Percentiles rank a stretch among this genome's conserved stretches.
phyloP scores from a whole-genome alignment of 75 land plant species.

The Sequoia sempervirens region DNA sequence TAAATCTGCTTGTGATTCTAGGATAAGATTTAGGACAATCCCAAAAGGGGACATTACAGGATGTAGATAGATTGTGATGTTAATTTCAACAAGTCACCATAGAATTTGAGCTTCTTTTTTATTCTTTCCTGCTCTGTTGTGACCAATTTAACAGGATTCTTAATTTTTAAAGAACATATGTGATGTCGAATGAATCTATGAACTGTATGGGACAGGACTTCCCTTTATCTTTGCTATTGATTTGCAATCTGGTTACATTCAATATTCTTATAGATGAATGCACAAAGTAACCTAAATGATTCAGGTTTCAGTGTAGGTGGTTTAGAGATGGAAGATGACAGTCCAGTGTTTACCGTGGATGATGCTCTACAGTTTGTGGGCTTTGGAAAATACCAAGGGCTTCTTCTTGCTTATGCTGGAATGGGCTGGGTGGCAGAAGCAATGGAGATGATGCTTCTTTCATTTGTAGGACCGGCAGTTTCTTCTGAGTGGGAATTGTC shows the following conservation, averaged over 20 bases:
- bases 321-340: constrained; percentile 7
- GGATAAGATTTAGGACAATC: no score
- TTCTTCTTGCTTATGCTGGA: constrained; percentile 44
- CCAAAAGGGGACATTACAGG: no score
- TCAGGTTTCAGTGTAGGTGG: background rate
- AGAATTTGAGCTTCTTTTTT: background rate
- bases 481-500: constrained; percentile 31
- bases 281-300: background rate
- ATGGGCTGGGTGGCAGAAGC: constrained; percentile 58
- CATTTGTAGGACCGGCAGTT: constrained; percentile 49
- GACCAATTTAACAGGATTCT: background rate
- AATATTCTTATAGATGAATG: background rate
- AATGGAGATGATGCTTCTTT: constrained; percentile 59
- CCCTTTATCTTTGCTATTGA: background rate
- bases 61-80: background rate
- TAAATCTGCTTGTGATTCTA: no score
- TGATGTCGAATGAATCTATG: background rate
- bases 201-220: background rate
- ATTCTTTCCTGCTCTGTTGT: background rate
- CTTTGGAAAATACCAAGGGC: constrained; percentile 35
- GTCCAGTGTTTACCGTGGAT: constrained; percentile 21
- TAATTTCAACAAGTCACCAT: background rate
- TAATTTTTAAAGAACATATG: background rate
- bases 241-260: background rate
- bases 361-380: constrained; percentile 37